phyloP scores from a whole-genome alignment of 805 yeast species.

The Blastobotrys parvus region DNA sequence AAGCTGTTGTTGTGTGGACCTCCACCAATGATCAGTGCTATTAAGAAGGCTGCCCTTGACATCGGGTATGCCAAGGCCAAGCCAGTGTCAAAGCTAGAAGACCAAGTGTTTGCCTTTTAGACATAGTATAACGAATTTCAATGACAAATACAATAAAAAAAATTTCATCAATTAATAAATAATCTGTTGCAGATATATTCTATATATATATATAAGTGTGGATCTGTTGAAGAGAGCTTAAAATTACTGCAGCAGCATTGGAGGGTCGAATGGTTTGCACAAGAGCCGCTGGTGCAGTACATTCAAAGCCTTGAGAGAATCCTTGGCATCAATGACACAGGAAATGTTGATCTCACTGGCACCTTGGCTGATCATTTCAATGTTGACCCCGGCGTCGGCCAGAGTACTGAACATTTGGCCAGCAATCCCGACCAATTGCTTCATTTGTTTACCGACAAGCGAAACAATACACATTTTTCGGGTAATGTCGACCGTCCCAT shows the following conservation, averaged over 20 bases:
- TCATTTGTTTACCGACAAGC: constrained; percentile 95
- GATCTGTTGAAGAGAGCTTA: background rate
- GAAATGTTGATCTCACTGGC: constrained; percentile 96
- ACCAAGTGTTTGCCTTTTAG: constrained; percentile 81
- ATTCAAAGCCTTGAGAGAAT: constrained; percentile 76
- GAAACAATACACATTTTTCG: constrained; percentile 86
- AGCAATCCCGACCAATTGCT: constrained; percentile 92
- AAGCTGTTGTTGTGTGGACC: constrained; percentile 87
- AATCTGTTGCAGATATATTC: background rate
- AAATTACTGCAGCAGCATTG: background rate
- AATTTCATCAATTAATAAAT: no score
- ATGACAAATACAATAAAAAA: no score
- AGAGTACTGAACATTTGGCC: constrained; percentile 93
- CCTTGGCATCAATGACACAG: constrained; percentile 80
- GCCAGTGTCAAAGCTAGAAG: constrained; percentile 83
- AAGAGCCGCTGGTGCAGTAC: constrained; percentile 74
- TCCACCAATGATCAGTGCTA: constrained; percentile 80
- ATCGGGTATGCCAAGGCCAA: constrained; percentile 79
- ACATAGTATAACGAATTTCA: background rate
- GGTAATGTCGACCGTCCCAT: constrained; percentile 86
- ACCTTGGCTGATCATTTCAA: constrained; percentile 98
- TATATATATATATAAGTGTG: background rate
- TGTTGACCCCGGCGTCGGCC: constrained; percentile 85
- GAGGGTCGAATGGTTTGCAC: constrained; percentile 5
- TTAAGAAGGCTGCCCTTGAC: constrained; percentile 65